These are phyloP conservation scores for Francoa sonchifolia DNA, from an alignment of 441 rosid species.

Conservation along the genomic window DNA sequence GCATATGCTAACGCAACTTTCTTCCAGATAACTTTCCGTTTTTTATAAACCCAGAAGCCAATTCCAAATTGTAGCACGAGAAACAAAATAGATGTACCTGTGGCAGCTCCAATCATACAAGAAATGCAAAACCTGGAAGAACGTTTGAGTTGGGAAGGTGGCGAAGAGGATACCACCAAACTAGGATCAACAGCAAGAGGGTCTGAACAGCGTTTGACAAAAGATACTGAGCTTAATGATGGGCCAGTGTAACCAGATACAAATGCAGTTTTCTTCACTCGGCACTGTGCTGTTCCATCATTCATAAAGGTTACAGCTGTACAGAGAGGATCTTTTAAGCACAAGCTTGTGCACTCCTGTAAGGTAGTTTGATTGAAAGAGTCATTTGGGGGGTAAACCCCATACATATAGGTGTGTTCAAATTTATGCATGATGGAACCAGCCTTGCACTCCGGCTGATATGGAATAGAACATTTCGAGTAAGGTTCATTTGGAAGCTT, in stretches of 20 bases:
- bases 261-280: constrained; percentile 31
- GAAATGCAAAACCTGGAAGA: constrained; percentile 33
- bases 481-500: constrained; percentile 16
- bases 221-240: constrained; percentile 46
- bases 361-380: constrained; percentile 26
- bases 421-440: constrained; percentile 30
- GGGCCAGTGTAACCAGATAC: constrained; percentile 56
- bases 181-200: constrained; percentile 57
- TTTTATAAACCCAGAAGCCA: constrained; percentile 34
- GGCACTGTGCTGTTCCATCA: constrained; percentile 41
- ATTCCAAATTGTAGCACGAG: constrained; percentile 36
- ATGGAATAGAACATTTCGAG: constrained; percentile 36
- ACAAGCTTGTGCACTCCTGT: constrained; percentile 35
- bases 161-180: constrained; percentile 9
- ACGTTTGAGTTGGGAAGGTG: constrained; percentile 14
- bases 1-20: constrained; percentile 27
- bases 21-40: constrained; percentile 30
- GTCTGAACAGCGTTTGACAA: constrained; percentile 51
- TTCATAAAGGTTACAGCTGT: constrained; percentile 52
- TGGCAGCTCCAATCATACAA: constrained; percentile 47
- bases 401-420: constrained; percentile 43
- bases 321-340: constrained; percentile 33
- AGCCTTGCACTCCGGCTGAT: constrained; percentile 26
- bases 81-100: constrained; percentile 35
- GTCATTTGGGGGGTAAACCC: constrained; percentile 52